Evolutionary conservation across 2,329 filamentous ascomycete genomes (phyloP).

Genomic region (Zymoseptoria ardabiliae): DNA sequence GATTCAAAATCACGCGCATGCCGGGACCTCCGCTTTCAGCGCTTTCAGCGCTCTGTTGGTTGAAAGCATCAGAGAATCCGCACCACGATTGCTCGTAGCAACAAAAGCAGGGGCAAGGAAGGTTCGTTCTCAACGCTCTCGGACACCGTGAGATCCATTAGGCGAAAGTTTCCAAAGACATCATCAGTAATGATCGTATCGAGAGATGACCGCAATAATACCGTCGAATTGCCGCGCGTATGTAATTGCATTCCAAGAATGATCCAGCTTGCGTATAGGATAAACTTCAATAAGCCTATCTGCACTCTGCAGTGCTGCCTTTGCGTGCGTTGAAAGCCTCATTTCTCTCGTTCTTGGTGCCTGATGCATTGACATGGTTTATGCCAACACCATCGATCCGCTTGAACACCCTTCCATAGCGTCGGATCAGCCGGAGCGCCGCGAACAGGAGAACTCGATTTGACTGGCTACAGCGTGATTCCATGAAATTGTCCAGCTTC

Average conservation of each 20-base stretch:
- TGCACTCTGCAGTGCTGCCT: background rate
- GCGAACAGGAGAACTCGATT: background rate
- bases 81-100: background rate
- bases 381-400: background rate
- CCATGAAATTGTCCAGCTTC: background rate
- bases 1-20: background rate
- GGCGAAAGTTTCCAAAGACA: background rate
- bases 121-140: background rate
- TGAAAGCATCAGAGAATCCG: background rate
- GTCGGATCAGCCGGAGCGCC: background rate
- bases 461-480: background rate
- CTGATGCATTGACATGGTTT: background rate
- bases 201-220: background rate
- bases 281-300: background rate
- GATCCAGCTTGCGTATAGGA: background rate
- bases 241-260: background rate
- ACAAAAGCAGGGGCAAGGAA: background rate
- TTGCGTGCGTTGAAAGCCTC: background rate
- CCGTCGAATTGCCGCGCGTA: background rate
- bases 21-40: background rate
- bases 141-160: background rate
- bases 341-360: background rate
- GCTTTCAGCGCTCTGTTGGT: background rate
- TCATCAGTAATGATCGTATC: background rate
- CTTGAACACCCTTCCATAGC: background rate